Evolutionary conservation across 805 yeast genomes (phyloP).

Genomic region (Schizosaccharomyces japonicus): DNA sequence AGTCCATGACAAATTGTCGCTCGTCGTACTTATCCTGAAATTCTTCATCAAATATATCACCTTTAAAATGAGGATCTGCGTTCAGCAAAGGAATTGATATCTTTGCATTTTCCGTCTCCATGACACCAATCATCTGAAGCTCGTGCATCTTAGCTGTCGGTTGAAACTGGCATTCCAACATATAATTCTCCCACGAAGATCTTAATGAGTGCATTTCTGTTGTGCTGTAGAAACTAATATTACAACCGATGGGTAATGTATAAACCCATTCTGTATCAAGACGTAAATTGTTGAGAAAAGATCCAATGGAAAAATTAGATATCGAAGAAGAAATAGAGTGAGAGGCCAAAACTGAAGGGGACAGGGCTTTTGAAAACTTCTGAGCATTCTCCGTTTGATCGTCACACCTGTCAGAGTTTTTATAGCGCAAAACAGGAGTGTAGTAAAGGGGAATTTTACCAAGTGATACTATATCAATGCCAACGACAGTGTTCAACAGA

Average conservation of each 20-base stretch:
- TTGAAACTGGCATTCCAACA: constrained; percentile 31
- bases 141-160: constrained; percentile 88
- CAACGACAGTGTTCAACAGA: constrained; percentile 54
- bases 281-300: constrained; percentile 7
- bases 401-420: constrained; percentile 19
- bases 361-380: not conserved
- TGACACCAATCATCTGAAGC: constrained; percentile 91
- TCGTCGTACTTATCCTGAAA: constrained; percentile 17
- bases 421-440: constrained; percentile 64
- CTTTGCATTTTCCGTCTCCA: constrained; percentile 67
- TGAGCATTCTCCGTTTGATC: constrained; percentile 15
- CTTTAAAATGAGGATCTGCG: constrained; percentile 3
- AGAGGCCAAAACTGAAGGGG: not conserved
- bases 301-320: not conserved
- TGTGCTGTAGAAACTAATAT: constrained; percentile 55
- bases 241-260: constrained; percentile 88
- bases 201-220: constrained; percentile 13
- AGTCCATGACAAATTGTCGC: constrained; percentile 37
- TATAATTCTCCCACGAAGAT: constrained; percentile 20
- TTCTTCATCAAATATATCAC: not conserved
- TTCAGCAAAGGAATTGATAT: constrained; percentile 40
- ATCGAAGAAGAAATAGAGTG: constrained; percentile 18
- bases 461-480: constrained; percentile 69
- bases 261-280: constrained; percentile 17
- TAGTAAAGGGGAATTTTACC: constrained; percentile 81